Base-by-base conservation (phyloP, 2,329 filamentous ascomycete species). In the Pyricularia pennisetigena region DNA sequence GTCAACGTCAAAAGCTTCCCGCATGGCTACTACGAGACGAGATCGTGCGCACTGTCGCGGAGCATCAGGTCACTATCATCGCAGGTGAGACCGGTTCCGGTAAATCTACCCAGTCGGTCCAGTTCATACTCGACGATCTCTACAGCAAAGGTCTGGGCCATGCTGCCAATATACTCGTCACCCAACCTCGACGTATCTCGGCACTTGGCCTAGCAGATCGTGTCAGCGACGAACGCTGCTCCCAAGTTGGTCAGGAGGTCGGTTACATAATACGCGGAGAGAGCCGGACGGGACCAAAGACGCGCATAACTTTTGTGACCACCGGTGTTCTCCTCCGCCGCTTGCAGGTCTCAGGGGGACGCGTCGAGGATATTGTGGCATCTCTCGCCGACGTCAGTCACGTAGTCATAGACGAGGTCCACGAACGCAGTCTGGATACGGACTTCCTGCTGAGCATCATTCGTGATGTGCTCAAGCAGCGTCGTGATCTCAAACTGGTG, bases 81-180 rank as follows among this genome's bases (percentile, higher is more conserved):
- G 96, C 94, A 62, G 95, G 95, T 72, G 95, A 98, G 79, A 99
- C 95, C 4, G 95, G 95, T 67, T 97, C 93, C 23, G 95, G 95
- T 75, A 99, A 99, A 79, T 97, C 92, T 65, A 98, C 95, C 0
- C 95, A 99, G 77, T 95, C 93, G 2, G 93, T 98, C 41, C 95
- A 99, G 77, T 99, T 98, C 77, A 85, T 99, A 62, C 83, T 99
- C 1, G 95, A 99, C 74, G 92, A 98, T 73, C 82, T 98, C 71
- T 97, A 97, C 73, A 83, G 86, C 70, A 84, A 86, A 64, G 87
- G 89, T 8, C 82, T 96, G 9, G 95, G 94, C 2, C 86, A 86
- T 14, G 87, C 87, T 14, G 91, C 90, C 35, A 97, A 96, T 74
- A 97, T 99, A 71, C 88, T 99, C 70, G 97, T 97, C 74, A 99